Evolutionary conservation across 768 basidiomycete genomes (phyloP), one percentile per base, ranked within the genome.

Genomic region (Mycena amicta): DNA sequence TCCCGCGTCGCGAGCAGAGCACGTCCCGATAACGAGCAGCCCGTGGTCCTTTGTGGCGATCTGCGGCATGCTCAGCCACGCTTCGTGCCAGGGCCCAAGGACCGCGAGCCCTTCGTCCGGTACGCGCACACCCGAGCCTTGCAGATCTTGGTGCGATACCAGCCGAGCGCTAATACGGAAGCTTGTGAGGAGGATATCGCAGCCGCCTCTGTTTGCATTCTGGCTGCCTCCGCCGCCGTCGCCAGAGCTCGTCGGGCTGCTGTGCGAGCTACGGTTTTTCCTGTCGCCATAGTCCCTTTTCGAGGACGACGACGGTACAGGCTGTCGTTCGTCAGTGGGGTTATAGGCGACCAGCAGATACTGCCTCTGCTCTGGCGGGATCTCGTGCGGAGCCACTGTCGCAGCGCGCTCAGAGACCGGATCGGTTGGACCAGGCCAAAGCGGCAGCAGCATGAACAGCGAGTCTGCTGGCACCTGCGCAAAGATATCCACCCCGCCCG

Each of bases 321-420:
- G 52, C 20, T 43, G 3, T 5, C 58, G 62, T 39, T 63, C 53
- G 53, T 60, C 57, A n/a, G 83, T 81, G 0, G 84, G 82, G 54
- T 88, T 86, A 70, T 91, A 95, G 72, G 89, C 93, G 12, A 95
- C 86, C 46, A 96, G 79, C 29, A 95, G 77, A 66, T 89, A 93
- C 55, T 83, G 82, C 1, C 89, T 81, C 28, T 84, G 76, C 53
- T 83, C 78, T 37, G 82, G 68, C 1, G 82, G 78, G 33, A 83
- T 72, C 29, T 72, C 64, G 3, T 69, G 20, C 70, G 73, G 52
- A 67, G 59, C 11, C 55, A 33, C 22, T 50, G 64, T 64, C 68
- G 67, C 56, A 58, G 57, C 47, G 68, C 60, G 45, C 40, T 63
- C 62, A 13, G 76, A 73, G 29, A 68, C 65, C 0, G 81, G 67